Conservation (phyloP, 2,329 filamentous ascomycete genomes). For the Fusarium duplospermum region DNA sequence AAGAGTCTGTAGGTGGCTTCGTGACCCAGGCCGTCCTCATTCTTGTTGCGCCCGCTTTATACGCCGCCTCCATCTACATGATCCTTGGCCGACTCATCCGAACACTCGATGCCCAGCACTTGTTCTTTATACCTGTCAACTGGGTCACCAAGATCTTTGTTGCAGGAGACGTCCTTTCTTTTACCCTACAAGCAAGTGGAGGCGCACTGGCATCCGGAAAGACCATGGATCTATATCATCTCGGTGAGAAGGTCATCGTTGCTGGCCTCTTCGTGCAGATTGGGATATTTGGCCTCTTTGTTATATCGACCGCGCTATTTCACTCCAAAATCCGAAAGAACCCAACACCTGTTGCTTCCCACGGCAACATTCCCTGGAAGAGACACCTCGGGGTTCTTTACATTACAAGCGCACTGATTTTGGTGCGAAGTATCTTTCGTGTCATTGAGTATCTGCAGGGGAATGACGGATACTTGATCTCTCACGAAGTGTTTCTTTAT, state of each 20-base stretch:
- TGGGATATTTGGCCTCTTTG: slow-evolving; percentile 64
- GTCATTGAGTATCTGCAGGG: slow-evolving; percentile 54
- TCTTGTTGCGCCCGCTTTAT: slow-evolving; percentile 8
- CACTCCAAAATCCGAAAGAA: slow-evolving; percentile 44
- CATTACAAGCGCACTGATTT: slow-evolving; percentile 47
- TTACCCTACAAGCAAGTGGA: slow-evolving; percentile 20
- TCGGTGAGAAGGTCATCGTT: slow-evolving; percentile 60
- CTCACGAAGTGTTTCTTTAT: slow-evolving; percentile 49
- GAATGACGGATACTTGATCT: slow-evolving; percentile 45
- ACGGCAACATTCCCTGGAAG: slow-evolving; percentile 42
- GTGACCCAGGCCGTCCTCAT: background rate
- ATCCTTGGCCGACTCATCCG: background rate
- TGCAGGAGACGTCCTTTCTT: slow-evolving; percentile 21
- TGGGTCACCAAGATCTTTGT: slow-evolving; percentile 38
- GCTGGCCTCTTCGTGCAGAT: slow-evolving; percentile 65
- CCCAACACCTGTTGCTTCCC: slow-evolving; percentile 1
- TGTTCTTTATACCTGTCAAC: background rate
- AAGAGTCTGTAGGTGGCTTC: background rate
- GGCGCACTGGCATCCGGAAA: slow-evolving; percentile 39
- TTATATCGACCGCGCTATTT: slow-evolving; percentile 57
- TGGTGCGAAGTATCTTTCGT: slow-evolving; percentile 55
- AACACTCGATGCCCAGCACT: background rate
- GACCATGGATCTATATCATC: slow-evolving; percentile 36
- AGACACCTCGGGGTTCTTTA: slow-evolving; percentile 43
- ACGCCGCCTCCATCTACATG: slow-evolving; percentile 6